Evolutionary conservation across 2,329 filamentous ascomycete species (phyloP), one percentile per base, ranked within the genome.

Genomic region (Fusarium sp.): DNA sequence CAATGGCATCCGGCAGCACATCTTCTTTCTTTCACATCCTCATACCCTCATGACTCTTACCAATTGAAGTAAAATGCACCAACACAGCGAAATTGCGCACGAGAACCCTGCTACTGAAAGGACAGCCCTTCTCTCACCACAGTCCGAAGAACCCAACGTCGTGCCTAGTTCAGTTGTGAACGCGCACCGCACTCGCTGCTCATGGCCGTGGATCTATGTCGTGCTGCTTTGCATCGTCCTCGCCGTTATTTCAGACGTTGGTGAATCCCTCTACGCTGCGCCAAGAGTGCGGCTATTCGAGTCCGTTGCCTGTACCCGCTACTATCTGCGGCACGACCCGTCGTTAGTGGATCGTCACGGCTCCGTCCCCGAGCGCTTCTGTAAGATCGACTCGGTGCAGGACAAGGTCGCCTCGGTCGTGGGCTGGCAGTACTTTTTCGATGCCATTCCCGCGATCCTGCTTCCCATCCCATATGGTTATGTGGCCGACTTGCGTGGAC

Each of bases 381-480:
- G 54, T 13, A 57, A 50, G 54, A 32, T 50, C n/a, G 26, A 57
- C 3, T 37, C 23, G 1, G 42, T 57, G 45, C 54, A 57, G 42
- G 54, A 57, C 54, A 50, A 57, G 23, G 54, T 57, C 10, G 54
- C 54, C 33, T 57, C 33, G 33, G 42, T 57, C 15, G 54, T 57
- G 10, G 54, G 54, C n/a, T 57, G 54, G 54, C 42, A 57, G 54
- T 57, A 57, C 23, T 57, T 57, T 57, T 57, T 57, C 11, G 54
- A 57, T 57, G 54, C 54, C 8, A 57, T 57, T 17, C 54, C 54
- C 23, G 42, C 54, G 1, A 57, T 57, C 14, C 10, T 57, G 26
- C 42, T 57, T 57, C 54, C 54, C 13, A 57, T 57, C 4, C 54
- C 54, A 14, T 57, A 50, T 10, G 42, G 42, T 5, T 57, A 57